Conservation (phyloP, 1,139 yeast species). For the Meyerozyma elateridarum region DNA sequence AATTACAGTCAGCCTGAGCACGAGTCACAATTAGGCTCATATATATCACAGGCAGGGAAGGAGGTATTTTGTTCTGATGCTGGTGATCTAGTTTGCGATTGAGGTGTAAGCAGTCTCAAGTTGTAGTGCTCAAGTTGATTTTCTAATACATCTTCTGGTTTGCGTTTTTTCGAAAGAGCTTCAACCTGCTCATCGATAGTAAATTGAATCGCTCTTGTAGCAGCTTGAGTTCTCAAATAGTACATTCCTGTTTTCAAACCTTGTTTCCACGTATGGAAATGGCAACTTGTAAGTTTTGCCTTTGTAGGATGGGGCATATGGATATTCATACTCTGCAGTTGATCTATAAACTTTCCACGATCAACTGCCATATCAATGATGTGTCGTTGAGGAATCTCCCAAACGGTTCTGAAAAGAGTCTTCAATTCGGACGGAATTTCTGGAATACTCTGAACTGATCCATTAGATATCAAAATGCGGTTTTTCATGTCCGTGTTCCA, state of each 20-base stretch:
- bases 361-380: slow-evolving; percentile 60
- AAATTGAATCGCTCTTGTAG: slow-evolving; percentile 58
- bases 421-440: slow-evolving; percentile 49
- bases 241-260: slow-evolving; percentile 64
- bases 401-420: slow-evolving; percentile 51
- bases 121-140: too few species aligned
- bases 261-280: slow-evolving; percentile 59
- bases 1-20: slow-evolving; percentile 5
- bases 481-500: slow-evolving; percentile 54
- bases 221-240: slow-evolving; percentile 59
- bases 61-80: not conserved
- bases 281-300: slow-evolving; percentile 57
- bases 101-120: not conserved
- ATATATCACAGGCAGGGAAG: not conserved
- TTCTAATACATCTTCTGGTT: slow-evolving; percentile 1
- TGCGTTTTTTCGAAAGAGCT: not conserved
- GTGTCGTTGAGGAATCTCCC: slow-evolving; percentile 56
- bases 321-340: slow-evolving; percentile 57
- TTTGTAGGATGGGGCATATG: slow-evolving; percentile 52
- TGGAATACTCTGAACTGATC: slow-evolving; percentile 50
- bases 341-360: slow-evolving; percentile 56
- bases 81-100: not conserved
- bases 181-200: slow-evolving; percentile 44
- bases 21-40: not conserved
- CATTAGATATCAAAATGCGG: slow-evolving; percentile 47